A percentile compares a stretch with the other conserved stretches of the same genome.
Conservation (phyloP, 1,139 yeast genomes). For the Diutina neorugosa region DNA sequence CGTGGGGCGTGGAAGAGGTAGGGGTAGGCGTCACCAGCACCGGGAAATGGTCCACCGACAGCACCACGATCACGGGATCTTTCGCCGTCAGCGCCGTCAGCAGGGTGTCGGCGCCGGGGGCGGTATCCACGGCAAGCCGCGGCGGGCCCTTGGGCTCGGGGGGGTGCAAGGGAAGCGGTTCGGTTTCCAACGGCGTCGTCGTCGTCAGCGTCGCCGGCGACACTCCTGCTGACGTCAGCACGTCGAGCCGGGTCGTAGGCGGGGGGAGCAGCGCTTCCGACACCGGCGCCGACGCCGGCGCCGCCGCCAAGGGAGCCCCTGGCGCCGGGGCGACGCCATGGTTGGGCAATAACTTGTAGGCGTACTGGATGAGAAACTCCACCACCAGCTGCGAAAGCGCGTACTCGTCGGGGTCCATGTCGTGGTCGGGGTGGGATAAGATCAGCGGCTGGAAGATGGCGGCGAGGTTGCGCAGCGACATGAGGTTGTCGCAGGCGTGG, state of each 20-base stretch:
- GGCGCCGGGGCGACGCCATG: constrained; percentile 9
- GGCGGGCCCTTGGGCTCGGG: background rate
- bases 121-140: background rate
- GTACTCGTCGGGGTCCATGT: constrained; percentile 84
- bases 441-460: constrained; percentile 96
- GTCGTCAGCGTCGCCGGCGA: background rate
- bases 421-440: constrained; percentile 84
- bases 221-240: background rate
- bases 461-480: constrained; percentile 89
- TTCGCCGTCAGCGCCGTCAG: background rate
- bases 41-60: background rate
- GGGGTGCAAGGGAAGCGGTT: background rate
- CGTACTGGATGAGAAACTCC: constrained; percentile 80
- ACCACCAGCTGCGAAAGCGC: constrained; percentile 79
- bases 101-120: background rate
- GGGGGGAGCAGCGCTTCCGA: background rate
- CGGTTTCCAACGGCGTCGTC: background rate
- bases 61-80: constrained; percentile 2
- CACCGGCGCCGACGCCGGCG: background rate
- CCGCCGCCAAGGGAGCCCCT: background rate
- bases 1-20: background rate
- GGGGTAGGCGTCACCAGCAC: background rate
- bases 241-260: background rate
- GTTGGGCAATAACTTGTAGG: constrained; percentile 59
- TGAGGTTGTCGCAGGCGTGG: constrained; percentile 63